Evolutionary conservation across 352 stramenopile species (phyloP), one percentile per base, ranked within the genome.

Genomic region (Phytophthora meadii): DNA sequence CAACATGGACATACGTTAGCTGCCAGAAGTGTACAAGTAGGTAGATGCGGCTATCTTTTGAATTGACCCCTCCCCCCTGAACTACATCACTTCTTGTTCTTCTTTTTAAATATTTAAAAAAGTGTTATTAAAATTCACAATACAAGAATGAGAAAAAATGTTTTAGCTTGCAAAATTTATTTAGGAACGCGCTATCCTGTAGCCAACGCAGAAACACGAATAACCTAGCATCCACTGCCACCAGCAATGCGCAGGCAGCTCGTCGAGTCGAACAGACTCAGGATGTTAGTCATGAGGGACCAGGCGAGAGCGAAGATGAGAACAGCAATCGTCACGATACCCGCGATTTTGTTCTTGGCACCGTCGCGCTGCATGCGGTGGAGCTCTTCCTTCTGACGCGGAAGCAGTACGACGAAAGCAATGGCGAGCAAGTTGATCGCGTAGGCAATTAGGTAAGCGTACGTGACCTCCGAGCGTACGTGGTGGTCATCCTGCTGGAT

Each of bases 281-380:
- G 34, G 57, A 90, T 68, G 72, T 90, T 89, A 39, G 77, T 89
- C 74, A 83, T 88, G 45, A 89, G 24, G 22, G 76, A 78, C 78
- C 79, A 89, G 27, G 53, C 45, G 27, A 89, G 60, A 44, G 77
- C 69, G 49, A 89, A 85, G 51, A 53, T 65, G 2, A 87, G 51
- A n/a, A 79, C 42, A 15, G n/a, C 42, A 54, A 81, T 40, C 3
- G 70, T 82, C n/a, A 72, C 36, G 2, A 59, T 66, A 45, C 72
- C 79, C 15, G 55, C 32, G 8, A 71, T 11, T 62, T 73, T 74
- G 51, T 65, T 88, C 50, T 70, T 77, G 15, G 61, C 55, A 34
- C 76, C 78, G 19, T 76, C 62, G 14, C 65, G 66, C 59, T 88
- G 70, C 32, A 90, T 54, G 8, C 58, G 45, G 36, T 84, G 81